Evolutionary conservation across 2,329 filamentous ascomycete species (phyloP), one percentile per base, ranked within the genome.

Genomic region (Teratosphaeria epicoccoides): DNA sequence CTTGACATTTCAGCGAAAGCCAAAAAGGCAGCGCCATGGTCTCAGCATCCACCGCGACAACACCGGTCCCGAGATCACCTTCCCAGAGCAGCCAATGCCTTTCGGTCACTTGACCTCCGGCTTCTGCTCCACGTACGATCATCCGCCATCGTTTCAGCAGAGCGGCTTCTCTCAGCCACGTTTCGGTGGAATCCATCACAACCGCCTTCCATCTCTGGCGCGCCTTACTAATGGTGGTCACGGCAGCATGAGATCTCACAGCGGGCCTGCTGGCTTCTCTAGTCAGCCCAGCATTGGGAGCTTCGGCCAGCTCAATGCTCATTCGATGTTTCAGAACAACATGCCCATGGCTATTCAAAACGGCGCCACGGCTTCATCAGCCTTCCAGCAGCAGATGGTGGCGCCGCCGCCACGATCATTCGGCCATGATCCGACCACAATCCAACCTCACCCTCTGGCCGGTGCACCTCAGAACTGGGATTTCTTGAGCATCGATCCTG

Each of bases 21-120:
- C 44, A 23, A 46, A 28, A 24, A 24, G 22, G 59, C 55, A 20
- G 61, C 61, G 7, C 61, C 52, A 9, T 61, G 63, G 62, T 2
- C 66, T 74, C 40, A 66, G 70, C 37, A 68, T 74, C 49, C 72
- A 70, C 55, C 66, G 71, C 45, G 71, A 73, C 57, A 65, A 66
- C 49, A 58, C 55, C 28, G 65, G 64, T 43, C 63, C 63, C 10
- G 63, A 67, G 26, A 66, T 66, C 52, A 63, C 65, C 7, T 65
- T 67, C 12, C 49, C 54, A 20, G 49, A 44, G 47, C 37, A 37
- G 7, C 43, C 49, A 20, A 14, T 50, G 20, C n/a, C 23, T 22
- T 24, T 14, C 17, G 43, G 37, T 25, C 48, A 51, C 46, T 40
- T 52, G 20, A 37, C 33, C 11, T 45, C 49, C 14, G 46, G 46